Conservation (phyloP, 768 basidiomycete species). For the Pholiota conissans region DNA sequence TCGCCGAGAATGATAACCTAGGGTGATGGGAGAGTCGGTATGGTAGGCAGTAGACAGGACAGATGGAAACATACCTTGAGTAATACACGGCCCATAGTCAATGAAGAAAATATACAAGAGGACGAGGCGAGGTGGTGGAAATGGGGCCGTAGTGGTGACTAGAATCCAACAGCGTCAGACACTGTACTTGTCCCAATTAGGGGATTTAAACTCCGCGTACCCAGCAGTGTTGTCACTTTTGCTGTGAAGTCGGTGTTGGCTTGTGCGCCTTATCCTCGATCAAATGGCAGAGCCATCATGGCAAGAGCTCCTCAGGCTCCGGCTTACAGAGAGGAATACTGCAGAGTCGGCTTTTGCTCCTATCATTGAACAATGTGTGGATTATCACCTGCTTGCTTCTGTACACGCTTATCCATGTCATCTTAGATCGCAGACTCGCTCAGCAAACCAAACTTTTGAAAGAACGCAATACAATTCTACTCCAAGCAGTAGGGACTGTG, state of each 20-base stretch:
- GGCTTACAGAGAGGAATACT: conserved; percentile 82
- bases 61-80: conserved; percentile 59
- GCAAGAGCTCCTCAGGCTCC: conserved; percentile 79
- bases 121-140: conserved; percentile 14
- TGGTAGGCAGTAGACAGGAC: neutral
- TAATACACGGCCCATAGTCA: conserved; percentile 78
- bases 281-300: conserved; percentile 80
- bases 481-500: conserved; percentile 80
- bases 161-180: conserved; percentile 16
- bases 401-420: conserved; percentile 12
- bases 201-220: conserved; percentile 43
- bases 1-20: conserved; percentile 99
- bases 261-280: conserved; percentile 13
- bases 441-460: conserved; percentile 91
- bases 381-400: conserved; percentile 10
- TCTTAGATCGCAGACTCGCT: conserved; percentile 82
- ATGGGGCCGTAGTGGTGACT: conserved; percentile 15
- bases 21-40: conserved; percentile 1
- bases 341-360: conserved; percentile 79
- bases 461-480: conserved; percentile 86
- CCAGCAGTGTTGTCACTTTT: conserved; percentile 3
- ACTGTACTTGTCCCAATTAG: conserved; percentile 21
- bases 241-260: neutral
- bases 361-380: conserved; percentile 91
- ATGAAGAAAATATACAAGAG: conserved; percentile 23